phyloP scores from a whole-genome alignment of 345 rosid species.

The Lepidium aucheri region DNA sequence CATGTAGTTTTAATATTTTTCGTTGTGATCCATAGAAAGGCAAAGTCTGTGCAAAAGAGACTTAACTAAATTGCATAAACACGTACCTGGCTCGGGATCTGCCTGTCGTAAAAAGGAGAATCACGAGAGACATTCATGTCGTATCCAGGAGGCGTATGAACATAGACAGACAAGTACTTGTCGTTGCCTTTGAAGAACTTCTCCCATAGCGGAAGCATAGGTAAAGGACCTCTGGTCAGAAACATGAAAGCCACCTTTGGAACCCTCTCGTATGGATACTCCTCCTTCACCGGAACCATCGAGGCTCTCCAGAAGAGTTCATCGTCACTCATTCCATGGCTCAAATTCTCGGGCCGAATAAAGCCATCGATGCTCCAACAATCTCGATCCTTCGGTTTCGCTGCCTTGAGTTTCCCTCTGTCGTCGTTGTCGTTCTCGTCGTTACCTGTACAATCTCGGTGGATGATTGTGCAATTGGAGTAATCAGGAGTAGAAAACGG shows the following conservation, averaged over 20 bases:
- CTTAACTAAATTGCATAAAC: neutral
- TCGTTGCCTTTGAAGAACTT: slow-evolving; percentile 66
- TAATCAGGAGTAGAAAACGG: slow-evolving; percentile 12
- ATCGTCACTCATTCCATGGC: slow-evolving; percentile 50
- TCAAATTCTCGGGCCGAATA: slow-evolving; percentile 41
- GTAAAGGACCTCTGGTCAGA: slow-evolving; percentile 83
- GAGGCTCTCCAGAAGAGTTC: slow-evolving; percentile 89
- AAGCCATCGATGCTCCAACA: slow-evolving; percentile 47
- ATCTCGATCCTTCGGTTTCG: slow-evolving; percentile 20
- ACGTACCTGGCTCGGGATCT: slow-evolving; percentile 75
- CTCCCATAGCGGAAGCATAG: slow-evolving; percentile 88
- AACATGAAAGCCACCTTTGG: slow-evolving; percentile 89
- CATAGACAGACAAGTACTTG: slow-evolving; percentile 49
- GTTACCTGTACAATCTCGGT: slow-evolving; percentile 29
- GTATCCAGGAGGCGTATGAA: slow-evolving; percentile 52
- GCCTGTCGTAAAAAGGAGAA: slow-evolving; percentile 58
- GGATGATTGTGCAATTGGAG: slow-evolving; percentile 29
- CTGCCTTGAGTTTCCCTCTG: slow-evolving; percentile 1
- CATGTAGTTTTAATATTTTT: neutral
- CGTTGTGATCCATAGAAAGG: neutral
- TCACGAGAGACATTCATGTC: slow-evolving; percentile 45
- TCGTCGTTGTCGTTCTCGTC: slow-evolving; percentile 12
- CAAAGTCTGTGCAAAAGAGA: neutral
- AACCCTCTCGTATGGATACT: slow-evolving; percentile 54
- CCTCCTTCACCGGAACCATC: slow-evolving; percentile 54